Conservation (phyloP, 2,329 filamentous ascomycete species). For the Trichoderma semiorbis region DNA sequence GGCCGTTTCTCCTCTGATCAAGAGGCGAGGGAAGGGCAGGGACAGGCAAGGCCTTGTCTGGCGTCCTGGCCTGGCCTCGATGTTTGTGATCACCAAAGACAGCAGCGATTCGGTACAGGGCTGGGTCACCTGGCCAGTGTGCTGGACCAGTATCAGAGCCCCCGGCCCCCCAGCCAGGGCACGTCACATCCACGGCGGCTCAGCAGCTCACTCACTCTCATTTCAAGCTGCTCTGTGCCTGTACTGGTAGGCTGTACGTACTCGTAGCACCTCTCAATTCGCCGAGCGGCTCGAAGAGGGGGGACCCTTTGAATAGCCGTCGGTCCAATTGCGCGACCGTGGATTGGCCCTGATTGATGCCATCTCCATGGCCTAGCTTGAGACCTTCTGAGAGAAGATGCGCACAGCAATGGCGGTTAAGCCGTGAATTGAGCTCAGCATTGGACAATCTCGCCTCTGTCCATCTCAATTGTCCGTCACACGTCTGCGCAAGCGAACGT, state of each 20-base stretch:
- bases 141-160: constrained; percentile 18
- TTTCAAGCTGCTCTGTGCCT: not conserved
- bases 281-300: constrained; percentile 4
- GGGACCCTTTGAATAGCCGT: constrained; percentile 18
- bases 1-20: not conserved
- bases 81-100: constrained; percentile 3
- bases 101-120: constrained; percentile 16
- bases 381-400: not conserved
- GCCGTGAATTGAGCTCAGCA: constrained; percentile 1
- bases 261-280: constrained; percentile 2
- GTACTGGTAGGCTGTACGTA: not conserved
- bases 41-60: not conserved
- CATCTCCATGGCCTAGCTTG: not conserved
- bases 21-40: constrained; percentile 1
- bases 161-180: constrained; percentile 14
- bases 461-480: constrained; percentile 5
- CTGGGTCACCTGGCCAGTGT: constrained; percentile 19
- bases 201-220: not conserved
- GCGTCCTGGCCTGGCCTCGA: not conserved
- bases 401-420: constrained; percentile 1
- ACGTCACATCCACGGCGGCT: constrained; percentile 20
- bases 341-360: constrained; percentile 6
- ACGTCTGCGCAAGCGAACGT: constrained; percentile 7
- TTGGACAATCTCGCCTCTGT: not conserved
- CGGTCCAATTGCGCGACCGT: constrained; percentile 10